These are phyloP conservation scores for Maudiozyma serrabonitensis DNA, from an alignment of 805 yeast species.

Conservation along the genomic window DNA sequence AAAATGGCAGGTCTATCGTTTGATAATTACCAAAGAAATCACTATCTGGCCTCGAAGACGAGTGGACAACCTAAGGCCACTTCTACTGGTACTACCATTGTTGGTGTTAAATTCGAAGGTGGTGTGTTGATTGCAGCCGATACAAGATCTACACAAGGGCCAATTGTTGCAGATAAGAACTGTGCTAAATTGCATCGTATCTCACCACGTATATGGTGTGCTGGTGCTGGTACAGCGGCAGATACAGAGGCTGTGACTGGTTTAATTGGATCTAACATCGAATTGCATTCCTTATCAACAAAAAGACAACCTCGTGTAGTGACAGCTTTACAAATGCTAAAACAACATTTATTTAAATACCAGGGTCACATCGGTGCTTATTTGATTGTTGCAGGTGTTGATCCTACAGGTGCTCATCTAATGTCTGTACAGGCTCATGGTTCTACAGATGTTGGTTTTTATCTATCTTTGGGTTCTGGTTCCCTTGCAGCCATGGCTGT, in stretches of 20 bases:
- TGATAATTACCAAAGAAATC: conserved; percentile 89
- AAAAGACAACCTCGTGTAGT: conserved; percentile 88
- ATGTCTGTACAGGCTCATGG: conserved; percentile 96
- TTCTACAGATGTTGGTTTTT: conserved; percentile 91
- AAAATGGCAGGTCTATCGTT: conserved; percentile 83
- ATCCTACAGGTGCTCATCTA: conserved; percentile 91
- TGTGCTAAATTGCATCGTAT: conserved; percentile 90
- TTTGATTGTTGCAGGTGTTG: conserved; percentile 94
- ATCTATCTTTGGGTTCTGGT: conserved; percentile 90
- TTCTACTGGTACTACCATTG: conserved; percentile 98
- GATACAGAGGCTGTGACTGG: conserved; percentile 98
- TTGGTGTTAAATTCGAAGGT: conserved; percentile 84
- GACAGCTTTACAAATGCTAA: conserved; percentile 82
- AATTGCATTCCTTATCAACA: conserved; percentile 76
- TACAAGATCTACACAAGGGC: conserved; percentile 95
- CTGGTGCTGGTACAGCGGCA: conserved; percentile 99
- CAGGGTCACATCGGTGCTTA: conserved; percentile 98
- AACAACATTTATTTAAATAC: conserved; percentile 91
- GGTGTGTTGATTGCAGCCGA: conserved; percentile 98
- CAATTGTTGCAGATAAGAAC: conserved; percentile 95
- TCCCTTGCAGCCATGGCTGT: conserved; percentile 98
- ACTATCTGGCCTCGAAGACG: conserved; percentile 60
- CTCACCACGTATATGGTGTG: conserved; percentile 95
- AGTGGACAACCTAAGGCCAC: conserved; percentile 78
- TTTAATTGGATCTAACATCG: conserved; percentile 81